phyloP scores from a whole-genome alignment of 2,329 filamentous ascomycete genomes.

The Ceratocystis harringtonii region DNA sequence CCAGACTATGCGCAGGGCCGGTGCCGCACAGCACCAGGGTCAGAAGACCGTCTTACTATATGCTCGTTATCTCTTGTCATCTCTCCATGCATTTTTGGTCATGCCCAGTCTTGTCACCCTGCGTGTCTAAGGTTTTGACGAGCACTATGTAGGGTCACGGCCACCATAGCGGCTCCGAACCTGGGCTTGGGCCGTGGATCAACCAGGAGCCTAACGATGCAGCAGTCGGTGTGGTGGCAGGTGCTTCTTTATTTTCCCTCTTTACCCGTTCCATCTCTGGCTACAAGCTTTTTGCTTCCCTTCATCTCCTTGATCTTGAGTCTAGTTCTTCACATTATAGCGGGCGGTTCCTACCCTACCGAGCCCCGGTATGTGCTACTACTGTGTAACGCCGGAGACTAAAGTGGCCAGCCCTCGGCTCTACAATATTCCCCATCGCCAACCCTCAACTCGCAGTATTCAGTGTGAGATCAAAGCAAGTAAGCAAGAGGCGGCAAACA shows the following conservation, averaged over 20 bases:
- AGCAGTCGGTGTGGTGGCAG: not conserved
- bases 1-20: not conserved
- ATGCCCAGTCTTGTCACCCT: not conserved
- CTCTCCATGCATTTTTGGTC: not conserved
- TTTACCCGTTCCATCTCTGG: too few relatives aligned
- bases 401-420: too few relatives aligned
- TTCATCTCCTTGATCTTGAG: not conserved
- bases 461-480: not conserved
- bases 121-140: not conserved
- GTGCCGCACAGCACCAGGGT: not conserved
- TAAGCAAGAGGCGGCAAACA: too few relatives aligned
- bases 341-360: too few relatives aligned
- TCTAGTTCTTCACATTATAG: not conserved
- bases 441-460: too few relatives aligned
- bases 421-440: too few relatives aligned
- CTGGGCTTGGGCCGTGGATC: not conserved
- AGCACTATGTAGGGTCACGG: not conserved
- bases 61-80: not conserved
- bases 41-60: not conserved
- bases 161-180: not conserved
- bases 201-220: not conserved
- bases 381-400: too few relatives aligned
- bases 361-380: too few relatives aligned
- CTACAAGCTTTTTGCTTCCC: too few relatives aligned
- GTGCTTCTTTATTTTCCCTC: not conserved